phyloP scores from a whole-genome alignment of 495 filamentous ascomycete species.

The Xylaria acuta region DNA sequence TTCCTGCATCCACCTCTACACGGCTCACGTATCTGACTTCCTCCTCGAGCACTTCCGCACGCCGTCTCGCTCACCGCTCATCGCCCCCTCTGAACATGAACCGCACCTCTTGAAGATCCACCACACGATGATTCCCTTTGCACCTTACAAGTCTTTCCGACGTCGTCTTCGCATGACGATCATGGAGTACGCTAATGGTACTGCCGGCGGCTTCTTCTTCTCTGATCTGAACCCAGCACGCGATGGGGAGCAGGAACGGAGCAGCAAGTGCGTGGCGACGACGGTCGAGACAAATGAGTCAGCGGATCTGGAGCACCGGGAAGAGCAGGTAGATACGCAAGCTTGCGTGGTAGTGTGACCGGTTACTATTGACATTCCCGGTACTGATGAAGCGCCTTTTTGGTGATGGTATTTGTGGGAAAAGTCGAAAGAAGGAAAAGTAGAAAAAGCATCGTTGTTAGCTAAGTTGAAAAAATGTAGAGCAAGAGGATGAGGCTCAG shows the following conservation, averaged over 20 bases:
- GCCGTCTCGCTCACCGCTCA: not conserved
- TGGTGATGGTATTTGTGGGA: not conserved
- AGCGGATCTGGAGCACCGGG: not conserved
- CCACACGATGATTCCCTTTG: not conserved
- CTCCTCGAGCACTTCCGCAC: constrained; percentile 13
- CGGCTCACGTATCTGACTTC: constrained; percentile 2
- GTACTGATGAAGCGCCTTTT: not conserved
- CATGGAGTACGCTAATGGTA: constrained; percentile 8
- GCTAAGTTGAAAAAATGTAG: not conserved
- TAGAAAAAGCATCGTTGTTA: not conserved
- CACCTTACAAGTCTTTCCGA: not conserved
- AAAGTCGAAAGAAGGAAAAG: not conserved
- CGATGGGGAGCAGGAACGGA: not conserved
- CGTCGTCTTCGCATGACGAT: constrained; percentile 3
- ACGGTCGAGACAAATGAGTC: not conserved
- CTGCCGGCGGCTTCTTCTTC: constrained; percentile 12
- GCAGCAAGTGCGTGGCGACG: not conserved
- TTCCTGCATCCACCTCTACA: constrained; percentile 1
- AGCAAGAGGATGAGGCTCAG: not conserved
- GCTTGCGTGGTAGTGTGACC: not conserved
- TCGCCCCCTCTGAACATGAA: not conserved
- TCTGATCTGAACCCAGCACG: not conserved
- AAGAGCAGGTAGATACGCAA: not conserved
- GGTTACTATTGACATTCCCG: not conserved
- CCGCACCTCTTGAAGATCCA: constrained; percentile 4